A percentile compares a stretch with the other conserved stretches of the same genome.
These are phyloP conservation scores for Pezicula neosporulosa DNA, from an alignment of 2,329 filamentous ascomycete species.

Conservation along the genomic window DNA sequence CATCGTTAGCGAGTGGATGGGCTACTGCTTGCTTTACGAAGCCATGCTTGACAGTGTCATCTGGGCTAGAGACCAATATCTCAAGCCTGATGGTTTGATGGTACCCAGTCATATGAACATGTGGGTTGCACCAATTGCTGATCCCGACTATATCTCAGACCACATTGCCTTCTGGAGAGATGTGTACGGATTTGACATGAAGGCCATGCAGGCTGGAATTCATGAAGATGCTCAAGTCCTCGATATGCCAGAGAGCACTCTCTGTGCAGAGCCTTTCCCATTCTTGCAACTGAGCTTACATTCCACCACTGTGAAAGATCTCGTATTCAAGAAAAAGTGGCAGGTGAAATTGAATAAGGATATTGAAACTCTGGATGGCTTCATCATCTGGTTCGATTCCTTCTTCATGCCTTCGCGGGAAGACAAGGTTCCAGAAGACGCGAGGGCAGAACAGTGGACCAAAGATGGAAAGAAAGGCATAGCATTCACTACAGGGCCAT, in stretches of 20 bases:
- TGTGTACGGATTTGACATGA: conserved; percentile 95
- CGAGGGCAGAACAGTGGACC: conserved; percentile 60
- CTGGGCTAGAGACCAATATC: conserved; percentile 82
- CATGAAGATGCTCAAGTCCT: conserved; percentile 80
- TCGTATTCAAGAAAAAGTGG: conserved; percentile 72
- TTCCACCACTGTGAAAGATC: conserved; percentile 65
- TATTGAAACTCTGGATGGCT: conserved; percentile 75
- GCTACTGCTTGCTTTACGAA: conserved; percentile 89
- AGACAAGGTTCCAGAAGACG: conserved; percentile 41
- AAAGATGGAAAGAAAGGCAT: conserved; percentile 56
- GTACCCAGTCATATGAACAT: conserved; percentile 83
- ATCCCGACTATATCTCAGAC: conserved; percentile 73
- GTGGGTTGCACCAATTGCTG: conserved; percentile 76
- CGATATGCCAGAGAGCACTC: conserved; percentile 57
- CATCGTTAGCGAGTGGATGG: conserved; percentile 98
- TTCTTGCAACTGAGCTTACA: conserved; percentile 79
- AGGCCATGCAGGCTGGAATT: conserved; percentile 79
- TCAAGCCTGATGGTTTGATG: conserved; percentile 76
- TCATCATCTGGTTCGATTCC: conserved; percentile 90
- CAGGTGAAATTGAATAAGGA: conserved; percentile 56
- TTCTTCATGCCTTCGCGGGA: conserved; percentile 71
- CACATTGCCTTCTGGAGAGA: conserved; percentile 84
- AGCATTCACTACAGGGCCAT: conserved; percentile 86
- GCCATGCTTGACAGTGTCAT: conserved; percentile 94
- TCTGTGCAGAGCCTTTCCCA: conserved; percentile 57